Percentiles rank a stretch among this genome's conserved stretches.
These are phyloP conservation scores for Picea abies DNA, from an alignment of 83 land plant species.

Conservation along the genomic window DNA sequence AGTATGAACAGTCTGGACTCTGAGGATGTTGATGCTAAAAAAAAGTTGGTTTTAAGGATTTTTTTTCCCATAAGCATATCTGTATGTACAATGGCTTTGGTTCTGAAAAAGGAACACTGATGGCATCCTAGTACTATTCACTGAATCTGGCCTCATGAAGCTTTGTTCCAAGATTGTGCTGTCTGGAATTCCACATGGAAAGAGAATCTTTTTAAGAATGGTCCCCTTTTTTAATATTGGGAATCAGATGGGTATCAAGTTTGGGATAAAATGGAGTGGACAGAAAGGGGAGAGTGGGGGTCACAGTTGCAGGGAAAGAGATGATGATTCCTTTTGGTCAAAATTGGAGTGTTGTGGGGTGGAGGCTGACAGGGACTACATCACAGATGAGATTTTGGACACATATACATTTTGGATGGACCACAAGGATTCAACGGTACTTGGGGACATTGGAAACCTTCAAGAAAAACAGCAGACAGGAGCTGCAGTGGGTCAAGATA, in stretches of 20 bases:
- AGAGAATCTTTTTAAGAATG: background rate
- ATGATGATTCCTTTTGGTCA: background rate
- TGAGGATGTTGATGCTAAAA: background rate
- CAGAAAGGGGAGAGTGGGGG: background rate
- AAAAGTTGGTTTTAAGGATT: too few species aligned
- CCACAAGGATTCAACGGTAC: background rate
- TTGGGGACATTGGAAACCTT: background rate
- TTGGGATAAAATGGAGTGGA: background rate
- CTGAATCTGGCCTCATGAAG: background rate
- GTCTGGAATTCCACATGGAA: slow-evolving; percentile 1
- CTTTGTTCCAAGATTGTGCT: slow-evolving; percentile 1
- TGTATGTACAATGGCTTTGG: background rate
- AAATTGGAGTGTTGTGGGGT: background rate
- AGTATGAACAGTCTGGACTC: background rate
- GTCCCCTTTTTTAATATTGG: background rate
- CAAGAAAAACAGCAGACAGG: background rate
- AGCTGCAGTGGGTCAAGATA: slow-evolving; percentile 5
- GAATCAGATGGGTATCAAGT: background rate
- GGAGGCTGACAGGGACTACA: background rate
- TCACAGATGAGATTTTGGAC: background rate
- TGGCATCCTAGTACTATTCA: background rate
- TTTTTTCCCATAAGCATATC: too few species aligned
- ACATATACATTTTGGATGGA: background rate
- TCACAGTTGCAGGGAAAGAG: background rate
- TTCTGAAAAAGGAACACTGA: background rate